Evolutionary conservation across 768 basidiomycete species (phyloP).

Genomic region (Paxillus rubicundulus): DNA sequence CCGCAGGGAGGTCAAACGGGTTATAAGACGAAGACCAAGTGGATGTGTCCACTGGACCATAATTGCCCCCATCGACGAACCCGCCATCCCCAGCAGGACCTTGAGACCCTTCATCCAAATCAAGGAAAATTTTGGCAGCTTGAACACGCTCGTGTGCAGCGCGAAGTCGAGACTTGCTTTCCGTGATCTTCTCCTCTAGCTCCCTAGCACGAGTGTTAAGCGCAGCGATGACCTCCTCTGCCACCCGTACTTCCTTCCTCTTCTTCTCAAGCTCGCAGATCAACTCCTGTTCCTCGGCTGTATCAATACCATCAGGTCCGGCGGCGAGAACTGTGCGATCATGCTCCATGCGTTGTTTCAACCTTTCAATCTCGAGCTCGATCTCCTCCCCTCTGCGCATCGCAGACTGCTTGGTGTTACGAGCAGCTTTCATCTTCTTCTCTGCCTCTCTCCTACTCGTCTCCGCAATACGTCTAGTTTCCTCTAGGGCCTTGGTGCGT

Average conservation of each 20-base stretch:
- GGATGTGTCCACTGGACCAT: constrained; percentile 15
- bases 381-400: constrained; percentile 55
- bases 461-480: constrained; percentile 82
- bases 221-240: constrained; percentile 65
- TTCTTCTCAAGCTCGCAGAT: constrained; percentile 50
- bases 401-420: constrained; percentile 61
- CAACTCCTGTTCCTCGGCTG: constrained; percentile 44
- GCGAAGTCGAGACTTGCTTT: constrained; percentile 59
- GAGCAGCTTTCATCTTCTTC: constrained; percentile 75
- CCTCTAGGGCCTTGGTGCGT: constrained; percentile 85
- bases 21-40: constrained; percentile 30
- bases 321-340: constrained; percentile 53
- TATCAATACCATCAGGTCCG: constrained; percentile 43
- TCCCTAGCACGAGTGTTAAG: constrained; percentile 67
- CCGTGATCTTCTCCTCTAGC: constrained; percentile 67
- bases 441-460: constrained; percentile 79
- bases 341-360: constrained; percentile 53
- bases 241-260: constrained; percentile 50
- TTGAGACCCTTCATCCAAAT: constrained; percentile 15
- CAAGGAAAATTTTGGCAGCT: constrained; percentile 35
- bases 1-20: constrained; percentile 27
- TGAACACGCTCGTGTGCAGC: constrained; percentile 59
- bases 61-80: constrained; percentile 5
- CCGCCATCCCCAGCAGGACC: constrained; percentile 4
- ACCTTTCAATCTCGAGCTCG: constrained; percentile 55